phyloP scores from a whole-genome alignment of 179 eudicot species.

The Spergularia azorica region DNA sequence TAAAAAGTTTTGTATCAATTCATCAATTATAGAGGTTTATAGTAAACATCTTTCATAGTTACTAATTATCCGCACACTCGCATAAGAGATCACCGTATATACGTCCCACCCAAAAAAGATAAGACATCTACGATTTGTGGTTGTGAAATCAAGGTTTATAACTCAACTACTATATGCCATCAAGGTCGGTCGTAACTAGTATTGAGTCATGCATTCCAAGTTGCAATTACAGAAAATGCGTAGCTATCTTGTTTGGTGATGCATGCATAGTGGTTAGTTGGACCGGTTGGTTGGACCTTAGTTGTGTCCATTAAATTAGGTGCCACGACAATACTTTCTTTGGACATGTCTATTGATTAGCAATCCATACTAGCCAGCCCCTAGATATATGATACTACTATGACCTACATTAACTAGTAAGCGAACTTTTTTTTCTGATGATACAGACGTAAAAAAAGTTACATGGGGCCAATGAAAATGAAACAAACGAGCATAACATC shows the following conservation, averaged over 20 bases:
- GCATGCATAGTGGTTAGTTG: conserved; percentile 2
- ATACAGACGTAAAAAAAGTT: too few relatives aligned
- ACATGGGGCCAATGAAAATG: background rate
- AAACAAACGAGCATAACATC: background rate
- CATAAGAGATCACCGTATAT: too few relatives aligned
- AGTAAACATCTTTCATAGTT: too few relatives aligned
- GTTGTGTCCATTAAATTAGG: background rate
- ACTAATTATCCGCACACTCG: too few relatives aligned
- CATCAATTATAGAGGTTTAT: too few relatives aligned
- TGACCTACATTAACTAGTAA: too few relatives aligned
- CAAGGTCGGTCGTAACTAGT: background rate
- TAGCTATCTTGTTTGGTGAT: background rate
- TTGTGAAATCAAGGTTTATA: background rate
- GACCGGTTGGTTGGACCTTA: background rate
- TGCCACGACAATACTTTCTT: background rate
- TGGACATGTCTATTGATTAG: background rate
- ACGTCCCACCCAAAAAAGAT: too few relatives aligned
- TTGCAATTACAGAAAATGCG: background rate
- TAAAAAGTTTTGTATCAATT: too few relatives aligned
- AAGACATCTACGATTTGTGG: background rate
- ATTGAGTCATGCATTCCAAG: background rate
- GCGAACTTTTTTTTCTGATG: too few relatives aligned
- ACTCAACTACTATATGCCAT: background rate
- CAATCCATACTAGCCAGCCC: background rate
- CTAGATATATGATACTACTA: background rate